Evolutionary conservation across 2,329 filamentous ascomycete genomes (phyloP).

Genomic region (Fusarium proliferatum): DNA sequence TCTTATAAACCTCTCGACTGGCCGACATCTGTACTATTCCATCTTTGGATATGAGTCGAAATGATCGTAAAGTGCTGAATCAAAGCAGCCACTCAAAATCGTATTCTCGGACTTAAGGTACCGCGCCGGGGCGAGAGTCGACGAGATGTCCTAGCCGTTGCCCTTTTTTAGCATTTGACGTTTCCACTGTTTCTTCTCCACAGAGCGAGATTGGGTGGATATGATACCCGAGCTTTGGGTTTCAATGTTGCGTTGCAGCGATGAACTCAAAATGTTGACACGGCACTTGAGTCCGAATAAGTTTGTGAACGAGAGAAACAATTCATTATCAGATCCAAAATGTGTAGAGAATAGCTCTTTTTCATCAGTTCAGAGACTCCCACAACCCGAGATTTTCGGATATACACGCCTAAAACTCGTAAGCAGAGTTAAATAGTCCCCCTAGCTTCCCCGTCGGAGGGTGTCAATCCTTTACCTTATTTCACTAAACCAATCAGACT

Average conservation of each 20-base stretch:
- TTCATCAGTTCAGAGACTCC: neutral
- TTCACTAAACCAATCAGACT: conserved; percentile 6
- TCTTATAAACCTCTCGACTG: neutral
- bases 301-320: neutral
- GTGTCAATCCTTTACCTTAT: conserved; percentile 20
- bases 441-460: neutral
- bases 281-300: neutral
- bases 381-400: conserved; percentile 1
- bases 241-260: conserved; percentile 5
- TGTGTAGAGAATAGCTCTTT: neutral
- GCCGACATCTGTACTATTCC: neutral
- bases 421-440: neutral
- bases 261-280: neutral
- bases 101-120: conserved; percentile 9
- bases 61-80: conserved; percentile 1
- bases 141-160: conserved; percentile 3
- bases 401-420: neutral
- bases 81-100: neutral
- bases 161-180: neutral
- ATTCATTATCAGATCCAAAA: neutral
- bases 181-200: conserved; percentile 10
- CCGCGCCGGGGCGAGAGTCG: neutral
- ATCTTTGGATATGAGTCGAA: conserved; percentile 10
- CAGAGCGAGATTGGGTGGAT: conserved; percentile 27
- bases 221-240: conserved; percentile 19